Percentiles rank a stretch among this genome's conserved stretches.
Evolutionary conservation across 768 basidiomycete genomes (phyloP).

Genomic region (Nevesoporus exiguus): DNA sequence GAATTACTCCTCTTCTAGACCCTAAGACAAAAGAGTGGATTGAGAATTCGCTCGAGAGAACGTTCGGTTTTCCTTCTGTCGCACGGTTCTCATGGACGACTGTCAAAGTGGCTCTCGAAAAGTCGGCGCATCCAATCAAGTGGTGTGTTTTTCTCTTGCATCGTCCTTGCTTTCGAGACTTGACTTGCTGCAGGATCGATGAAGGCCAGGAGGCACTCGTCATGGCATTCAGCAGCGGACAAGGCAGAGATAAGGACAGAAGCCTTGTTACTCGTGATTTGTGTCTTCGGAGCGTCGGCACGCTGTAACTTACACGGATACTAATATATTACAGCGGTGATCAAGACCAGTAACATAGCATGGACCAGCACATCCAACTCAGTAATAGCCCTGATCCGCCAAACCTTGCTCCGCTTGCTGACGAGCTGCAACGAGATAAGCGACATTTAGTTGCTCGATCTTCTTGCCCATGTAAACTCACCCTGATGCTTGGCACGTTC

Average conservation of each 20-base stretch:
- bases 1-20: slow-evolving; percentile 45
- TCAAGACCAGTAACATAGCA: background rate
- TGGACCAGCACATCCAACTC: background rate
- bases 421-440: background rate
- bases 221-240: slow-evolving; percentile 68
- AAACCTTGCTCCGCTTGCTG: background rate
- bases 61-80: slow-evolving; percentile 89
- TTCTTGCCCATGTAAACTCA: background rate
- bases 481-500: background rate
- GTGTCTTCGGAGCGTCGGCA: slow-evolving; percentile 64
- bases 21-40: slow-evolving; percentile 93
- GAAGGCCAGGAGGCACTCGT: slow-evolving; percentile 76
- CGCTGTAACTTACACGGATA: slow-evolving; percentile 40
- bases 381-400: background rate
- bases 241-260: slow-evolving; percentile 73
- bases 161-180: background rate
- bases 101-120: slow-evolving; percentile 79
- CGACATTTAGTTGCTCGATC: background rate
- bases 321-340: slow-evolving; percentile 11
- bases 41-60: slow-evolving; percentile 66
- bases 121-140: slow-evolving; percentile 70
- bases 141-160: slow-evolving; percentile 52
- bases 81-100: slow-evolving; percentile 97
- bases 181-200: slow-evolving; percentile 59
- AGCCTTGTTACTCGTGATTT: slow-evolving; percentile 71